Percentiles rank a stretch among this genome's conserved stretches.
phyloP scores from a whole-genome alignment of 169 alveolate genomes.

The Perkinsus olseni region DNA sequence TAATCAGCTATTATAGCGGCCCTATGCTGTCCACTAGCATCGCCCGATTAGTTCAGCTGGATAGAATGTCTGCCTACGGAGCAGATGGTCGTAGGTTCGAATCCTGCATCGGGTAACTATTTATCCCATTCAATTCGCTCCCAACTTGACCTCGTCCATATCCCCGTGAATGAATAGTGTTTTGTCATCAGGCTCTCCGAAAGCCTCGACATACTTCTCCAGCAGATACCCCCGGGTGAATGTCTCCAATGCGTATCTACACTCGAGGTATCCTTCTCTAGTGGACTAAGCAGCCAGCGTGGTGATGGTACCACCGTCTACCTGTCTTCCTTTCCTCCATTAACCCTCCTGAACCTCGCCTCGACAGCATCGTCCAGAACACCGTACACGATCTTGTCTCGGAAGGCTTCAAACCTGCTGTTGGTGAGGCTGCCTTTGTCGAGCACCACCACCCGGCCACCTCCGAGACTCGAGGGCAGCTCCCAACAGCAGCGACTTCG shows the following conservation, averaged over 20 bases:
- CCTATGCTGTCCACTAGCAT: not conserved
- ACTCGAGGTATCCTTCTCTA: not conserved
- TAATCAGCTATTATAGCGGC: not conserved
- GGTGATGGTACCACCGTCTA: not conserved
- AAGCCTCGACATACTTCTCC: not conserved
- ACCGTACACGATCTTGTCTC: not conserved
- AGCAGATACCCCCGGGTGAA: not conserved
- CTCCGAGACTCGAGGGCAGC: not conserved
- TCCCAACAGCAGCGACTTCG: not conserved
- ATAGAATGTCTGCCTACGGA: slow-evolving; percentile 3
- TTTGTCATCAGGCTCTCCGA: not conserved
- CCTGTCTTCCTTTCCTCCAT: not conserved
- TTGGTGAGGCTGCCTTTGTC: not conserved
- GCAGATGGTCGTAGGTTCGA: slow-evolving; percentile 4
- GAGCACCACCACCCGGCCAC: not conserved
- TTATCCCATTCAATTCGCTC: not conserved
- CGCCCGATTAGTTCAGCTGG: slow-evolving; percentile 5
- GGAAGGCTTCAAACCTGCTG: not conserved
- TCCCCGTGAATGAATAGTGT: not conserved
- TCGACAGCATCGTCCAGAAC: not conserved
- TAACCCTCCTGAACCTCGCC: not conserved
- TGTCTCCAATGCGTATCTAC: not conserved
- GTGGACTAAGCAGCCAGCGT: too few species aligned
- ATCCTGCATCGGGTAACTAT: not conserved
- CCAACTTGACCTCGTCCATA: not conserved